These are phyloP conservation scores for Cladosporium sp. DNA, from an alignment of 2,329 filamentous ascomycete genomes.

Conservation along the genomic window DNA sequence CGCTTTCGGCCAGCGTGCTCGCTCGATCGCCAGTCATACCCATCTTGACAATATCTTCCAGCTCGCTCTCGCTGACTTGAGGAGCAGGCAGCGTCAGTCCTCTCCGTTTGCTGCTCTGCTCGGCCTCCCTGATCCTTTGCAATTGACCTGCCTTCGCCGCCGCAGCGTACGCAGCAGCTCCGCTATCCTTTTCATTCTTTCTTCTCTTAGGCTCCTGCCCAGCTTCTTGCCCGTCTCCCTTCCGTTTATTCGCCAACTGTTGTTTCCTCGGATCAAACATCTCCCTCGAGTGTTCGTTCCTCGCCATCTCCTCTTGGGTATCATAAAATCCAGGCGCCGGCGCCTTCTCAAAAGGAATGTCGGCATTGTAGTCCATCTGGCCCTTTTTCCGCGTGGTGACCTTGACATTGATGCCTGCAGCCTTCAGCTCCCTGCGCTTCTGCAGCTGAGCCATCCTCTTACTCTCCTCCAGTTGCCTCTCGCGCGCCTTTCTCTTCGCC, in stretches of 20 bases:
- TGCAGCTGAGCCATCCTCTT: conserved; percentile 82
- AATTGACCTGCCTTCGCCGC: conserved; percentile 89
- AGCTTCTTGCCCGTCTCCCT: conserved; percentile 75
- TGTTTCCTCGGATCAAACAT: conserved; percentile 90
- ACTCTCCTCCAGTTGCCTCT: conserved; percentile 92
- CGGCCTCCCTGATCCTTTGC: conserved; percentile 91
- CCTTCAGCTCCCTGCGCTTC: conserved; percentile 94
- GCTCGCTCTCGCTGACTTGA: conserved; percentile 84
- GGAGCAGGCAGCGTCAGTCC: conserved; percentile 77
- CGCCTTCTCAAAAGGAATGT: conserved; percentile 95
- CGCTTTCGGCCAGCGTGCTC: conserved; percentile 64
- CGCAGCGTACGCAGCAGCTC: conserved; percentile 74
- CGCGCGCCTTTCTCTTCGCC: conserved; percentile 92
- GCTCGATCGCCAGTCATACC: conserved; percentile 87
- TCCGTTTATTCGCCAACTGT: conserved; percentile 85
- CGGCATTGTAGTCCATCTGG: conserved; percentile 99
- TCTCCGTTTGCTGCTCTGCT: conserved; percentile 90
- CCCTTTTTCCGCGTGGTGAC: conserved; percentile 85
- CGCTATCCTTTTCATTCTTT: conserved; percentile 78
- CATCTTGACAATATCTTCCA: conserved; percentile 99
- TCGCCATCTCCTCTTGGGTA: conserved; percentile 70
- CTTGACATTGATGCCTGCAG: conserved; percentile 97
- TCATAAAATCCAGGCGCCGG: conserved; percentile 88
- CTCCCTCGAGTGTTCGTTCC: conserved; percentile 77
- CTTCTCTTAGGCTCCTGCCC: conserved; percentile 70